A percentile compares a stretch with the other conserved stretches of the same genome.
These are phyloP conservation scores for Dendrobium officinale DNA, from an alignment of 106 monocot genomes.

Conservation along the genomic window DNA sequence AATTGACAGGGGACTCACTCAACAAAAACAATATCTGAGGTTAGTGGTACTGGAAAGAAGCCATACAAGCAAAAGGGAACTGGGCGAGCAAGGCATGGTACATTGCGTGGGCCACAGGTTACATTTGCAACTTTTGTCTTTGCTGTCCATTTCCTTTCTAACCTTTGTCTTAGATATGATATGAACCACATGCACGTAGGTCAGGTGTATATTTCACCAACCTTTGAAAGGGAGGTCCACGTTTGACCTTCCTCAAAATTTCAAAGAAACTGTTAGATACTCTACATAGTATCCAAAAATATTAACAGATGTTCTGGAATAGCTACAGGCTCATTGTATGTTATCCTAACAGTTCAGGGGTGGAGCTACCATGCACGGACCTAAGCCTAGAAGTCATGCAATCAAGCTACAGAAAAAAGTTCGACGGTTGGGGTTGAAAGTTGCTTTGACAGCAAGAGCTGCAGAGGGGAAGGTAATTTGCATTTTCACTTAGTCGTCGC, in stretches of 20 bases:
- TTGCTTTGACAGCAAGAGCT: conserved; percentile 71
- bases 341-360: conserved; percentile 66
- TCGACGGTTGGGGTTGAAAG: conserved; percentile 73
- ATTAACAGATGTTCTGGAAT: neutral
- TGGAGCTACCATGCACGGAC: conserved; percentile 87
- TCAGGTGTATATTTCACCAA: neutral
- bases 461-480: conserved; percentile 86
- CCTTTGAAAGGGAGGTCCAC: neutral
- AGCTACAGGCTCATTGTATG: neutral
- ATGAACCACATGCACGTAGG: neutral
- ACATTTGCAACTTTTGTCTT: conserved; percentile 6
- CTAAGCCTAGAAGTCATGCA: conserved; percentile 96
- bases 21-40: conserved; percentile 88
- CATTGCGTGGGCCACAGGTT: conserved; percentile 90
- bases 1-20: conserved; percentile 83
- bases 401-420: conserved; percentile 95
- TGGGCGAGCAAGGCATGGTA: conserved; percentile 91
- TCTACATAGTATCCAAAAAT: neutral
- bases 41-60: conserved; percentile 91
- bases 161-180: neutral
- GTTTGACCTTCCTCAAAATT: neutral
- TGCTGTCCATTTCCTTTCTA: neutral
- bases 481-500: neutral
- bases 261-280: neutral
- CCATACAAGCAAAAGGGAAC: conserved; percentile 93